These are phyloP conservation scores for Peziza echinospora DNA, from an alignment of 495 filamentous ascomycete genomes.

Conservation along the genomic window DNA sequence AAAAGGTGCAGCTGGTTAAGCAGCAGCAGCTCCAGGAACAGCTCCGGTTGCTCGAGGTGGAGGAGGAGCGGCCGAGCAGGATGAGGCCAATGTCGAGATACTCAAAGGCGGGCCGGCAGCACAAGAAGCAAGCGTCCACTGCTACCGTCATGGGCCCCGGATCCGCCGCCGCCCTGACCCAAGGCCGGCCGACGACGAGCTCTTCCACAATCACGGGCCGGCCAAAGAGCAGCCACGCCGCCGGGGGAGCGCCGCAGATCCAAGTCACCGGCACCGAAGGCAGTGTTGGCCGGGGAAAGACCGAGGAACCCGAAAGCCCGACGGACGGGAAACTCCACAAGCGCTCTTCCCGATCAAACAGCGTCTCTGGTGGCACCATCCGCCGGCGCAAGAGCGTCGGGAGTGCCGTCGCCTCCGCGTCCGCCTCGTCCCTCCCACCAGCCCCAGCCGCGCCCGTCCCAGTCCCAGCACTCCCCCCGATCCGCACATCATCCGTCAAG, in stretches of 20 bases:
- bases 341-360: neutral
- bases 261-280: conserved; percentile 18
- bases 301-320: neutral
- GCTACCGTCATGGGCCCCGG: too few species aligned
- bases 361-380: neutral
- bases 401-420: conserved; percentile 1
- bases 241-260: conserved; percentile 16
- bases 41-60: neutral
- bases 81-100: conserved; percentile 6
- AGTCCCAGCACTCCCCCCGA: neutral
- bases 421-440: too few species aligned
- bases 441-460: neutral
- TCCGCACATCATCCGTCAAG: neutral
- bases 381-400: conserved; percentile 9
- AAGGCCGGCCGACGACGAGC: conserved; percentile 2
- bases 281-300: conserved; percentile 5
- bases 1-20: neutral
- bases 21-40: neutral
- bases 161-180: conserved; percentile 1
- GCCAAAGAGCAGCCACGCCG: conserved; percentile 7
- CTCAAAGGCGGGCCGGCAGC: neutral
- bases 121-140: neutral
- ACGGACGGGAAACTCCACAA: neutral
- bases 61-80: conserved; percentile 19
- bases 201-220: neutral